Percentiles rank a stretch among this genome's conserved stretches.
Conservation (phyloP, 1,284 basidiomycete genomes). For the Taiwanofungus camphoratus region DNA sequence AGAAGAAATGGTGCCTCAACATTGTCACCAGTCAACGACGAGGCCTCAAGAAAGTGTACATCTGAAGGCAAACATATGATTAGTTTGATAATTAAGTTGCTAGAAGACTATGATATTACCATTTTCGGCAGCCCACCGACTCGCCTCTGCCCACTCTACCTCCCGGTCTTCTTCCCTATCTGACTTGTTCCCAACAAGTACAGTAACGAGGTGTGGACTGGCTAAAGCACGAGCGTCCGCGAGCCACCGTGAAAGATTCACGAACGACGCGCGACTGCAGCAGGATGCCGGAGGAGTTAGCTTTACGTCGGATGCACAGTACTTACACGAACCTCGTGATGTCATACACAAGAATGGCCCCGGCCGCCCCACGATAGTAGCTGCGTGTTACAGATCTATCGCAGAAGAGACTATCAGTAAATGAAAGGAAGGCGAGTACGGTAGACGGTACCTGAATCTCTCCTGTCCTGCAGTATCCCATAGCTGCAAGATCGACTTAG, state of each 20-base stretch:
- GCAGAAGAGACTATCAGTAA: conserved; percentile 5
- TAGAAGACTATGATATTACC: conserved; percentile 37
- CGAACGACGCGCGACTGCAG: conserved; percentile 72
- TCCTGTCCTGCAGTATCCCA: conserved; percentile 99
- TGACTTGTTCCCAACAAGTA: conserved; percentile 93
- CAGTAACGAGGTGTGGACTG: conserved; percentile 83
- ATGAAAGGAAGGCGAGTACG: background rate
- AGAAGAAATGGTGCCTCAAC: conserved; percentile 91
- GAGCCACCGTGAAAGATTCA: conserved; percentile 82
- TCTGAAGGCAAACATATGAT: conserved; percentile 45
- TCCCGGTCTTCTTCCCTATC: conserved; percentile 93
- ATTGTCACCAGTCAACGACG: conserved; percentile 89
- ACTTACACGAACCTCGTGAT: conserved; percentile 77
- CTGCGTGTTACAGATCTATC: conserved; percentile 90
- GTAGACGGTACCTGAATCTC: conserved; percentile 70
- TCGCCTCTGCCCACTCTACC: conserved; percentile 92
- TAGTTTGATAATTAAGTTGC: background rate
- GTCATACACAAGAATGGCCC: conserved; percentile 94
- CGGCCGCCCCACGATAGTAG: conserved; percentile 94
- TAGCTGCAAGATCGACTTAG: conserved; percentile 42
- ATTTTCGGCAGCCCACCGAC: conserved; percentile 92
- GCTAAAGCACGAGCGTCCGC: conserved; percentile 87
- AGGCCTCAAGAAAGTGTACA: conserved; percentile 89
- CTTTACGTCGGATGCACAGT: background rate
- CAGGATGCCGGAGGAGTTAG: conserved; percentile 10